Conservation (phyloP, 495 filamentous ascomycete species). For the Friedmanniomyces simplex region DNA sequence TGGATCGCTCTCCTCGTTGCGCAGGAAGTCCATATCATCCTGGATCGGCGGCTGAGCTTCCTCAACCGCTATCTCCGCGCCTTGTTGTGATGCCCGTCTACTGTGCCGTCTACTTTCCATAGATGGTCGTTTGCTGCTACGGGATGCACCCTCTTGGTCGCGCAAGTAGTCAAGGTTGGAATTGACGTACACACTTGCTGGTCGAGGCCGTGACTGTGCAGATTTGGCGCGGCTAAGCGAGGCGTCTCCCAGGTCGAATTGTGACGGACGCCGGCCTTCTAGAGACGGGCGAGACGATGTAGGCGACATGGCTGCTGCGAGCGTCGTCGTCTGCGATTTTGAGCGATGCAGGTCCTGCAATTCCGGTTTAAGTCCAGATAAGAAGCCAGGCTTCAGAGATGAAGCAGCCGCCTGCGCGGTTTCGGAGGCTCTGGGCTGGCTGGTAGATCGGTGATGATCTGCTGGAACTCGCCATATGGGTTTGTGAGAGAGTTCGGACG, state of each 20-base stretch:
- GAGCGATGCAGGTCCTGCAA: slow-evolving; percentile 38
- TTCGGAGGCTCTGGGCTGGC: slow-evolving; percentile 26
- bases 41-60: slow-evolving; percentile 53
- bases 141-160: slow-evolving; percentile 42
- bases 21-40: slow-evolving; percentile 71
- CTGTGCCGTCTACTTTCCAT: slow-evolving; percentile 18
- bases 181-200: slow-evolving; percentile 67
- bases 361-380: slow-evolving; percentile 27
- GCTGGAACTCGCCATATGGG: slow-evolving; percentile 31
- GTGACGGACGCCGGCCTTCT: slow-evolving; percentile 58
- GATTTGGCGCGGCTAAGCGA: slow-evolving; percentile 50
- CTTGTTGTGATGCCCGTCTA: background rate
- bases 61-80: background rate
- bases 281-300: slow-evolving; percentile 73
- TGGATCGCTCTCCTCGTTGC: slow-evolving; percentile 52
- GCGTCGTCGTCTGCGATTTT: slow-evolving; percentile 41
- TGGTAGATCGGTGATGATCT: slow-evolving; percentile 26
- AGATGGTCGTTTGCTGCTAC: slow-evolving; percentile 26
- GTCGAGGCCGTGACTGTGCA: slow-evolving; percentile 52
- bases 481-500: slow-evolving; percentile 30
- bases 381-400: slow-evolving; percentile 31
- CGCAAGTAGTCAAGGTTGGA: slow-evolving; percentile 68
- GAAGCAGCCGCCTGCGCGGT: slow-evolving; percentile 22
- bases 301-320: slow-evolving; percentile 38
- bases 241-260: slow-evolving; percentile 46